phyloP scores from a whole-genome alignment of 2,329 filamentous ascomycete species.

The Orbilia ellipsospora region DNA sequence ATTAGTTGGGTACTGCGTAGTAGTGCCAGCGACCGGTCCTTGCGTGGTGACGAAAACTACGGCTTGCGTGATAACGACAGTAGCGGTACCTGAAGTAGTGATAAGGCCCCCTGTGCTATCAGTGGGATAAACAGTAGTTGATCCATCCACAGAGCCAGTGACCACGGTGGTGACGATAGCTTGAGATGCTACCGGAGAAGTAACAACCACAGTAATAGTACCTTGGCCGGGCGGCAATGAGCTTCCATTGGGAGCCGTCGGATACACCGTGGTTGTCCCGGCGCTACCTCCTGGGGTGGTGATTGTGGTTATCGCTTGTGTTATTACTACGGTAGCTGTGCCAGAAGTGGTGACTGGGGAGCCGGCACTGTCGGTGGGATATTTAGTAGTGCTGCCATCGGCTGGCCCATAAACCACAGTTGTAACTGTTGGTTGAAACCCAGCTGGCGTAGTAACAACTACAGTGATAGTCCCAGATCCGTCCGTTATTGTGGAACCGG shows the following conservation, averaged over 20 bases:
- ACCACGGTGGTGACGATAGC: background rate
- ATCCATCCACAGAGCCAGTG: background rate
- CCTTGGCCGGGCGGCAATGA: too few relatives aligned
- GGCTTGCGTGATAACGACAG: too few relatives aligned
- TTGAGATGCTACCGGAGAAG: too few relatives aligned
- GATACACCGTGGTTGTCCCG: too few relatives aligned
- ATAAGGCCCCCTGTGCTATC: background rate
- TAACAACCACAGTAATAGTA: too few relatives aligned
- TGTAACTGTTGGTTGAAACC: background rate
- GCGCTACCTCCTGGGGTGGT: too few relatives aligned
- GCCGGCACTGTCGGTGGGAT: conserved; percentile 1
- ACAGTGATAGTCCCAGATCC: background rate
- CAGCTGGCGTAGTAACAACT: background rate
- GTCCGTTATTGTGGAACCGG: background rate
- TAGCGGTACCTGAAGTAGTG: background rate
- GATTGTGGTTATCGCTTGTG: background rate
- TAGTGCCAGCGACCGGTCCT: too few relatives aligned
- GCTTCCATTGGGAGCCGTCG: too few relatives aligned
- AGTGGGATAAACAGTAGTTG: background rate
- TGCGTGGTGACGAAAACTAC: background rate
- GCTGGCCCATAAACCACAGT: too few relatives aligned
- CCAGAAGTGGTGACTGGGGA: background rate
- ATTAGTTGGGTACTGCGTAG: too few relatives aligned
- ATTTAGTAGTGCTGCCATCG: background rate
- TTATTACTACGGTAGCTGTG: too few relatives aligned